phyloP scores from a whole-genome alignment of 2,329 filamentous ascomycete genomes.

The Diaporthe longicolla region DNA sequence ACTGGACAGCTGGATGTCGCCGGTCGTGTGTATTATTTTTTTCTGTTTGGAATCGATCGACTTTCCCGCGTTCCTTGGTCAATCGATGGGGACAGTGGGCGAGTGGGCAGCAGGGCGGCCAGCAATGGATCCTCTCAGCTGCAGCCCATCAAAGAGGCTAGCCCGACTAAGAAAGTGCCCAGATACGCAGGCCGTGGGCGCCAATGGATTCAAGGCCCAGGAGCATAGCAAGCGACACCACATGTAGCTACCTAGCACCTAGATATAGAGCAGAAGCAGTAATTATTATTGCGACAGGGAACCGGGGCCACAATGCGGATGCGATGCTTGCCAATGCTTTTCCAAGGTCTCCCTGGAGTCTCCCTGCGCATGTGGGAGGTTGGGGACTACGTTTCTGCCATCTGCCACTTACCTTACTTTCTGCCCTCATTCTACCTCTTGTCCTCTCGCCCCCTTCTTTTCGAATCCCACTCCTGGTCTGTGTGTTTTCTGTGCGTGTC shows the following conservation, averaged over 20 bases:
- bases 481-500: constrained; percentile 16
- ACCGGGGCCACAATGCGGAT: constrained; percentile 12
- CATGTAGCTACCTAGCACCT: too few relatives aligned
- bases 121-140: constrained; percentile 38
- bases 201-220: constrained; percentile 25
- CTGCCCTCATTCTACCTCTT: neutral
- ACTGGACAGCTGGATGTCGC: constrained; percentile 22
- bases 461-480: constrained; percentile 3
- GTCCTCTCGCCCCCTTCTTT: neutral
- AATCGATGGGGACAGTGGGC: constrained; percentile 32
- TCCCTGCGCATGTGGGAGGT: neutral
- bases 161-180: constrained; percentile 36
- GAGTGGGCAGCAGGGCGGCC: constrained; percentile 6
- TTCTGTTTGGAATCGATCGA: constrained; percentile 42
- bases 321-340: constrained; percentile 23
- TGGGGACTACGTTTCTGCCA: neutral
- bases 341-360: constrained; percentile 18
- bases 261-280: constrained; percentile 12
- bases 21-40: constrained; percentile 21
- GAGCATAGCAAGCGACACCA: constrained; percentile 9
- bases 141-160: constrained; percentile 34
- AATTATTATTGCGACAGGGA: constrained; percentile 25
- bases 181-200: constrained; percentile 28
- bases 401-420: neutral
- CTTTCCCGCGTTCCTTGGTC: constrained; percentile 42